These are phyloP conservation scores for Adansonia digitata DNA, from an alignment of 345 rosid genomes.

Conservation along the genomic window DNA sequence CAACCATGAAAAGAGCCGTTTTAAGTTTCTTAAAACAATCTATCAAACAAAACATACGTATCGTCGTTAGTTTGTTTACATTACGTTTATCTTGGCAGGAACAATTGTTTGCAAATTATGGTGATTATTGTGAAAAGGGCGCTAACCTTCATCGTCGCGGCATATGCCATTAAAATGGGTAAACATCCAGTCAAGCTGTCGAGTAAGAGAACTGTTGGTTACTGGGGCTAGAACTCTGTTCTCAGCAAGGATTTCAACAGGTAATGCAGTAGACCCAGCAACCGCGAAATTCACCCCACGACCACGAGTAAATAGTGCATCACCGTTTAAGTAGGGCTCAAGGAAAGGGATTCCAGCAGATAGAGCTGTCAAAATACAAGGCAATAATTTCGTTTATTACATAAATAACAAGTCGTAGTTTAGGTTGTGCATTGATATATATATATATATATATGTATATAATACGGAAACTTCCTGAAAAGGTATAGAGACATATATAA, in stretches of 20 bases:
- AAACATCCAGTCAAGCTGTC: conserved; percentile 13
- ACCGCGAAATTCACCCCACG: conserved; percentile 10
- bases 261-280: conserved; percentile 5
- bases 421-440: not conserved
- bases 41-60: not conserved
- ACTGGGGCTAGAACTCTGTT: not conserved
- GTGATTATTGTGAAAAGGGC: not conserved
- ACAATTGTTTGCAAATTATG: not conserved
- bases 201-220: not conserved
- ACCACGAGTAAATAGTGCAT: not conserved
- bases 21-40: conserved; percentile 4
- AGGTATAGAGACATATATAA: not conserved
- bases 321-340: not conserved
- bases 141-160: not conserved
- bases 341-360: conserved; percentile 8
- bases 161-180: conserved; percentile 1
- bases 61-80: not conserved
- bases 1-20: conserved; percentile 7
- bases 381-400: not conserved
- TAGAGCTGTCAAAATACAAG: not conserved
- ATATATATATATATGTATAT: too few relatives aligned
- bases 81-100: not conserved
- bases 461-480: not conserved
- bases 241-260: not conserved
- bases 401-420: not conserved